These are phyloP conservation scores for Fusarium pseudocircinatum DNA, from an alignment of 2,329 filamentous ascomycete species.

Conservation along the genomic window DNA sequence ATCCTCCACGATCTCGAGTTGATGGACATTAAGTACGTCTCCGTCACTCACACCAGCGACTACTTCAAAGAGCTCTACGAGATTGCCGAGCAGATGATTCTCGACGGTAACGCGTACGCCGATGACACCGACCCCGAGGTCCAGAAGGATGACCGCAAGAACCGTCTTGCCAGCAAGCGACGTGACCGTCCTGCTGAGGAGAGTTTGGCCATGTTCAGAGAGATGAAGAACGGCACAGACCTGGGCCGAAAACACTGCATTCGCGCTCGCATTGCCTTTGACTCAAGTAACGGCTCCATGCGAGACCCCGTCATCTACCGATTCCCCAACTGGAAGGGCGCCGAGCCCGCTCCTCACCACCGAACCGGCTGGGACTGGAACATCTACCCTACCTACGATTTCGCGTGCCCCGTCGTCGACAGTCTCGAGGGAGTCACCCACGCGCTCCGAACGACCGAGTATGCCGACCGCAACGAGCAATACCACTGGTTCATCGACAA, in stretches of 20 bases:
- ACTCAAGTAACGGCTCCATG: slow-evolving; percentile 95
- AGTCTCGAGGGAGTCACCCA: slow-evolving; percentile 84
- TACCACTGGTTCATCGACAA: slow-evolving; percentile 87
- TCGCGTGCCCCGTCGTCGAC: slow-evolving; percentile 85
- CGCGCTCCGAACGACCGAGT: slow-evolving; percentile 84
- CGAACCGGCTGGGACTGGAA: slow-evolving; percentile 84
- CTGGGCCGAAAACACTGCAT: slow-evolving; percentile 90
- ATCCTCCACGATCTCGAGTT: slow-evolving; percentile 92
- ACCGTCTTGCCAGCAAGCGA: slow-evolving; percentile 82
- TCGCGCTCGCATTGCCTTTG: slow-evolving; percentile 90
- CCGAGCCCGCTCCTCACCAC: slow-evolving; percentile 66
- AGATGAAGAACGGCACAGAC: slow-evolving; percentile 88
- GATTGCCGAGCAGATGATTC: slow-evolving; percentile 84
- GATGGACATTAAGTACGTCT: slow-evolving; percentile 91
- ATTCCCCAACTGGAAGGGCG: slow-evolving; percentile 73
- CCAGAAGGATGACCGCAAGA: slow-evolving; percentile 85
- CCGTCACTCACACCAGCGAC: slow-evolving; percentile 89
- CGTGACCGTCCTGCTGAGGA: slow-evolving; percentile 84
- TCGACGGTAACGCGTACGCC: slow-evolving; percentile 87
- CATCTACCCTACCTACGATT: slow-evolving; percentile 89
- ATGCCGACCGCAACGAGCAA: slow-evolving; percentile 86
- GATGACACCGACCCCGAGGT: slow-evolving; percentile 92
- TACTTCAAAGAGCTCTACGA: slow-evolving; percentile 95
- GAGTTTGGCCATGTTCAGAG: slow-evolving; percentile 84
- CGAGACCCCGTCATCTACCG: slow-evolving; percentile 97